Percentiles rank a stretch among this genome's conserved stretches.
These are phyloP conservation scores for Cyclocybe aegerita DNA, from an alignment of 768 basidiomycete genomes.

Conservation along the genomic window DNA sequence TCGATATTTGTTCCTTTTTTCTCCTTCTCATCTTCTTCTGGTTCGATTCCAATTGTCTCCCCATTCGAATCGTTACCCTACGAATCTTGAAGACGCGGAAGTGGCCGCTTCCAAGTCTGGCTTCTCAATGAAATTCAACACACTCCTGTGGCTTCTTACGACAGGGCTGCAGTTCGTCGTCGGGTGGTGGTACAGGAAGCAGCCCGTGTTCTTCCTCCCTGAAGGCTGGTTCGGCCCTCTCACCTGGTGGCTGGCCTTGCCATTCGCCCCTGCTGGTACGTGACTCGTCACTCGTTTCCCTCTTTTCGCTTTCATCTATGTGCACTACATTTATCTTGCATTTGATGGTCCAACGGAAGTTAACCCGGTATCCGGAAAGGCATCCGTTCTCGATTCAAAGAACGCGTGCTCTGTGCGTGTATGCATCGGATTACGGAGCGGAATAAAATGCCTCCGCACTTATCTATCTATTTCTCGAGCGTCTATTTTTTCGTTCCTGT, in stretches of 20 bases:
- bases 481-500: neutral
- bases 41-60: no score
- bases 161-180: conserved; percentile 82
- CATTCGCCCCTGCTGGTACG: conserved; percentile 86
- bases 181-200: conserved; percentile 88
- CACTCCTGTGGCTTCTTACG: conserved; percentile 79
- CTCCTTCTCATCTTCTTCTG: neutral
- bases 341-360: no score
- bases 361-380: no score
- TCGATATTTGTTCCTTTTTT: neutral
- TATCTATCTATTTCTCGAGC: neutral
- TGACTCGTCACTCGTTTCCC: conserved; percentile 3
- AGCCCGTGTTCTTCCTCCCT: conserved; percentile 94
- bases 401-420: no score
- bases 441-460: no score
- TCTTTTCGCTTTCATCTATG: neutral
- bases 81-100: conserved; percentile 55
- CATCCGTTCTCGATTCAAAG: no score
- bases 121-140: conserved; percentile 73
- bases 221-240: conserved; percentile 87
- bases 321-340: neutral
- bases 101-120: conserved; percentile 56
- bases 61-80: no score
- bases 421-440: no score
- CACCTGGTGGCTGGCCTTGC: conserved; percentile 85